These are phyloP conservation scores for Chalciporus pseudorubinellus DNA, from an alignment of 768 basidiomycete genomes.

Conservation along the genomic window DNA sequence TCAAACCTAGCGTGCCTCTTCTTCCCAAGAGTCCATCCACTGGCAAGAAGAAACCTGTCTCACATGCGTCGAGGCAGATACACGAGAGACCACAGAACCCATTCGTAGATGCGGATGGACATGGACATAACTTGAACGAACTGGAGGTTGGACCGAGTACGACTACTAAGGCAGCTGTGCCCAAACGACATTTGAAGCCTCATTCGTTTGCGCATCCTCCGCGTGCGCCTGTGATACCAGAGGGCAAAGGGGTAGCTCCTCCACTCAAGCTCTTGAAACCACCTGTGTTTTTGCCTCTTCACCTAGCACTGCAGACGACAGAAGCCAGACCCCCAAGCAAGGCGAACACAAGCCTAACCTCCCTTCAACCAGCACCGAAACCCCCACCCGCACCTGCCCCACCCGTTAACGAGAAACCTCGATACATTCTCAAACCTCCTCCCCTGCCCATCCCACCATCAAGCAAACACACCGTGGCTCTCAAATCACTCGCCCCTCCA, in stretches of 20 bases:
- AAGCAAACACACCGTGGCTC: slow-evolving; percentile 10
- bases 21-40: neutral
- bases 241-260: neutral
- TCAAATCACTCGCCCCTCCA: slow-evolving; percentile 32
- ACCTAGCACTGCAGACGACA: neutral
- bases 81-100: slow-evolving; percentile 21
- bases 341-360: neutral
- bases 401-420: slow-evolving; percentile 15
- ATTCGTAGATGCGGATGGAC: slow-evolving; percentile 13
- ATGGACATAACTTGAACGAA: neutral
- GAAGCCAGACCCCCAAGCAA: slow-evolving; percentile 1
- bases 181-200: slow-evolving; percentile 6
- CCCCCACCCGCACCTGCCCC: neutral
- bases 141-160: slow-evolving; percentile 6
- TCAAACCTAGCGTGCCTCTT: neutral
- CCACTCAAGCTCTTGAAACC: slow-evolving; percentile 18
- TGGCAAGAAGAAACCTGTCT: slow-evolving; percentile 3
- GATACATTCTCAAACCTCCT: slow-evolving; percentile 30
- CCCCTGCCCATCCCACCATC: slow-evolving; percentile 15
- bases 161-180: slow-evolving; percentile 7
- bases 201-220: slow-evolving; percentile 5
- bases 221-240: neutral
- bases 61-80: neutral
- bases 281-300: slow-evolving; percentile 10
- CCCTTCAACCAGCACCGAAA: slow-evolving; percentile 8